Conservation (phyloP, 495 filamentous ascomycete species). For the Penicillium goetzii region DNA sequence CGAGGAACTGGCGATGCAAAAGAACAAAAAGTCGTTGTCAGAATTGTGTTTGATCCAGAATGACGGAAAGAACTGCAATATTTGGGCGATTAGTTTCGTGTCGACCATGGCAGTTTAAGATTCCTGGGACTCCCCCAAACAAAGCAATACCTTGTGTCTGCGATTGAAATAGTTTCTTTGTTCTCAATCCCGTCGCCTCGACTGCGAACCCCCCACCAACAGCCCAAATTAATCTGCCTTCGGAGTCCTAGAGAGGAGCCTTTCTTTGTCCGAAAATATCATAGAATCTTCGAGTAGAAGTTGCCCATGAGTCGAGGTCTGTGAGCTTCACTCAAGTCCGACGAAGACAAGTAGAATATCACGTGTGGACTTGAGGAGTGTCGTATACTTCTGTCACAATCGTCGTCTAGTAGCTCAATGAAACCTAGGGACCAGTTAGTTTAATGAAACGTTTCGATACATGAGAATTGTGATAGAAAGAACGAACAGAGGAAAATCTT, state of each 20-base stretch:
- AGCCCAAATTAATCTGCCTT: neutral
- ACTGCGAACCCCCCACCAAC: neutral
- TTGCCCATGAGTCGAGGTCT: neutral
- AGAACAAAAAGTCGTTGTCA: neutral
- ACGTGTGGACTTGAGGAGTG: neutral
- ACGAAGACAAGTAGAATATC: neutral
- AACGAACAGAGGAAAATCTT: neutral
- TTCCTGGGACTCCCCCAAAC: neutral
- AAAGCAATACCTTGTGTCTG: neutral
- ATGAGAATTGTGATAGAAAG: neutral
- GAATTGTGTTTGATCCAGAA: neutral
- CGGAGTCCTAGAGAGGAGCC: neutral
- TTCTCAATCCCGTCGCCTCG: neutral
- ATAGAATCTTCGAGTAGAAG: neutral
- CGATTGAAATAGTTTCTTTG: conserved; percentile 11
- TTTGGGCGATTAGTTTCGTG: neutral
- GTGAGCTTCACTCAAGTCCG: neutral
- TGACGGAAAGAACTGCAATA: neutral
- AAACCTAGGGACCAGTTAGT: neutral
- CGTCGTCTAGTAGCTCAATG: neutral
- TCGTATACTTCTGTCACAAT: neutral
- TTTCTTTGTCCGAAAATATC: neutral
- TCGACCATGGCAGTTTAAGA: neutral
- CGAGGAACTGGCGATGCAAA: neutral
- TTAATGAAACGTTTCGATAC: neutral